Evolutionary conservation across 805 yeast species (phyloP).

Genomic region (Nakazawaea populi): DNA sequence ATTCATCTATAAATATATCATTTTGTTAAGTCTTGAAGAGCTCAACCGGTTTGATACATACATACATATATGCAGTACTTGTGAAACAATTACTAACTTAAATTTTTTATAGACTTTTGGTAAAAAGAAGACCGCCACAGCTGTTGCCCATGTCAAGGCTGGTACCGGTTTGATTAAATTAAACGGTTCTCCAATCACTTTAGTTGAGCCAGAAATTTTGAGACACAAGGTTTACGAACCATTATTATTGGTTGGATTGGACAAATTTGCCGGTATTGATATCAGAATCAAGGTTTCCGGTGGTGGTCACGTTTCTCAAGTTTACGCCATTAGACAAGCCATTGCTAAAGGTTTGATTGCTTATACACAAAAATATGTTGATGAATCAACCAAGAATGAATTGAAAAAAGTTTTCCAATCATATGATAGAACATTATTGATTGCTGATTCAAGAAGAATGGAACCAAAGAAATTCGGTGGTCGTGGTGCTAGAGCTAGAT

Average conservation of each 20-base stretch:
- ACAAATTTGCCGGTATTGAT: conserved; percentile 97
- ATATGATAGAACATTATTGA: conserved; percentile 99
- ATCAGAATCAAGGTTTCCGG: conserved; percentile 99
- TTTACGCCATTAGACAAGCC: conserved; percentile 99
- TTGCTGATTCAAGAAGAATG: conserved; percentile 99
- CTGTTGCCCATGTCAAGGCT: conserved; percentile 99
- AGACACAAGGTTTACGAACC: conserved; percentile 99
- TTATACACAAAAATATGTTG: conserved; percentile 98
- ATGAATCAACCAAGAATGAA: conserved; percentile 99
- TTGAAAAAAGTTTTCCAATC: conserved; percentile 95
- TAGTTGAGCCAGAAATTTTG: conserved; percentile 98
- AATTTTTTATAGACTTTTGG: conserved; percentile 78
- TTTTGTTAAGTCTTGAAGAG: background rate
- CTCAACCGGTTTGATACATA: background rate
- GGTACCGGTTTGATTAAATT: conserved; percentile 99
- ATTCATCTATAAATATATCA: no score
- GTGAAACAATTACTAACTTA: background rate
- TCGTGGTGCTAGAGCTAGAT: conserved; percentile 99
- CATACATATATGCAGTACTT: background rate
- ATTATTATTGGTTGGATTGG: conserved; percentile 94
- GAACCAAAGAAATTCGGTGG: conserved; percentile 99
- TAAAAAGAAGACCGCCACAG: conserved; percentile 99
- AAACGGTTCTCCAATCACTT: conserved; percentile 98
- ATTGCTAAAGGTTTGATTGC: conserved; percentile 99
- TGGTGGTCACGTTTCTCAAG: conserved; percentile 99